Conservation (phyloP, 1,284 basidiomycete species). For the Boletus calvinii region DNA sequence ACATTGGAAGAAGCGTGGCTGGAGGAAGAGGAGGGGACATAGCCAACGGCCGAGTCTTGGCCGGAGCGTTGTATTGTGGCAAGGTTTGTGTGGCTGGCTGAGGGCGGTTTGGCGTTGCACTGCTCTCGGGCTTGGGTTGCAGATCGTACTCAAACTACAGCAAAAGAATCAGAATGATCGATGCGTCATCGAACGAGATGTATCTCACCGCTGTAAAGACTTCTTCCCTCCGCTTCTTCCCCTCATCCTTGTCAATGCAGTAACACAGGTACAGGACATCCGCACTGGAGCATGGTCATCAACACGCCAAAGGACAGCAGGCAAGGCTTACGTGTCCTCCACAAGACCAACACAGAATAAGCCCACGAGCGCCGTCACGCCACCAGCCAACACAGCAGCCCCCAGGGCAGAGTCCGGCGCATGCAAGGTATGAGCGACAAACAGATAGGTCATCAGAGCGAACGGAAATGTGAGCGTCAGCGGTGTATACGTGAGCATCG, state of each 20-base stretch:
- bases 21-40: conserved; percentile 15
- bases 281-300: conserved; percentile 40
- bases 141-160: conserved; percentile 46
- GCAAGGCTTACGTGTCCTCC: conserved; percentile 62
- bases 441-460: conserved; percentile 80
- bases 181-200: neutral
- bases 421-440: conserved; percentile 81
- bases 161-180: conserved; percentile 9
- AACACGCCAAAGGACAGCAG: neutral
- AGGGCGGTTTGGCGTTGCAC: conserved; percentile 5
- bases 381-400: conserved; percentile 75
- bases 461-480: conserved; percentile 79
- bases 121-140: conserved; percentile 33
- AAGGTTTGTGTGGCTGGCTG: conserved; percentile 9
- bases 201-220: conserved; percentile 68
- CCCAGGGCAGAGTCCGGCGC: conserved; percentile 77
- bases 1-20: conserved; percentile 16
- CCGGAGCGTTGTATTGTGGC: conserved; percentile 13
- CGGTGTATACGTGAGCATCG: conserved; percentile 78
- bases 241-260: conserved; percentile 80
- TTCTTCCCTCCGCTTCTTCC: conserved; percentile 60
- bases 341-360: conserved; percentile 82
- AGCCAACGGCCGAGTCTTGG: conserved; percentile 8
- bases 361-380: conserved; percentile 79
- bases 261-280: conserved; percentile 89